Evolutionary conservation across 257 asterid genomes (phyloP), one percentile per base, ranked within the genome.

Genomic region (Solanum clarkiae): DNA sequence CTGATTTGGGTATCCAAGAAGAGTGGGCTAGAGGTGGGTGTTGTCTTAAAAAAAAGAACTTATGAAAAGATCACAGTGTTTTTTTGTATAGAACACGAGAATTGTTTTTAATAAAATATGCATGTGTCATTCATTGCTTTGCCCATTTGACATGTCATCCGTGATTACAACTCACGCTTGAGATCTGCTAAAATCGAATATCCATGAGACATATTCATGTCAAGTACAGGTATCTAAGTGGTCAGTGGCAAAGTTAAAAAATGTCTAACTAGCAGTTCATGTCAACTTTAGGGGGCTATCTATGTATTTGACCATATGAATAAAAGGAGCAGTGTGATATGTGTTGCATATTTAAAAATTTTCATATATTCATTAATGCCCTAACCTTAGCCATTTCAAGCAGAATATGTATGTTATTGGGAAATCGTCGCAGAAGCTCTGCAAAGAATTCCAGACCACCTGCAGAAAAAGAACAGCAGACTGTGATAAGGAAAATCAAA

Each of bases 381-480:
- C 91, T 88, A 85, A 96, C 99, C 99, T 97, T 97, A 62, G 98
- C 98, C 96, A 95, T 95, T 92, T 97, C 99, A 80, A 97, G 97
- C 88, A 97, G 88, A 84, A 97, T 83, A 90, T 95, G 98, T 80
- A 91, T 80, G 86, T 95, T 97, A 92, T 92, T 92, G 44, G 99
- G 99, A 90, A 97, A 97, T 86, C 97, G 96, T 88, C 92, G 98
- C 86, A 97, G 91, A 86, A 97, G 97, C 90, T 97, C 98, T 45
- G 94, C 87, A 87, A 92, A 95, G 84, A 93, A 87, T 84, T 97
- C 99, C 91, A 97, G 86, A 57, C 98, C 99, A 88, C 97, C 99
- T 96, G 94, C 87, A 86, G 84, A 51, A 85, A 14, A 69, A 69
- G 66, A 82, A 42, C 71, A 17, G 20, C 20, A 72, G 55, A 71